Base-by-base conservation (phyloP, 1,284 basidiomycete species). In the Sanghuangporus weigelae region DNA sequence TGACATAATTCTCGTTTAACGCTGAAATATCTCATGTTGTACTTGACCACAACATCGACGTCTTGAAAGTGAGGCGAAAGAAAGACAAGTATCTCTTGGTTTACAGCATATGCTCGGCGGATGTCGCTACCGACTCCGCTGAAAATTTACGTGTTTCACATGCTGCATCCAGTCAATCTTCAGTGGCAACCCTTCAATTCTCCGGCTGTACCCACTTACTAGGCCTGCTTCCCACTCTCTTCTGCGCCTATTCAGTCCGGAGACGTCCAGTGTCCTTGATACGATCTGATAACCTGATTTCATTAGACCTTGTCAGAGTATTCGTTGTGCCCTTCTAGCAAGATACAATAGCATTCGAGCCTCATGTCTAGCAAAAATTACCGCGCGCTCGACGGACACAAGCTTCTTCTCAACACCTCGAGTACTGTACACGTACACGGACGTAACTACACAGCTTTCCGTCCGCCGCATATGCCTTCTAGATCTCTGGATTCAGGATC, bases 131-230 rank as follows among this genome's bases (percentile, higher is more conserved):
- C 42, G 38, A 8, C 40, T 26, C n/a, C 38, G 21, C 31, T 21
- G 35, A 57, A 57, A 57, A 21, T 42, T 57, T 57, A 40, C 55
- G 55, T 46, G 55, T 57, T 57, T 57, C 55, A 31, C 36, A 26
- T 39, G 55, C n/a, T 19, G 55, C 19, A 19, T 7, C 36, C 16
- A 39, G 55, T 57, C 55, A 57, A 42, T 57, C 39, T 57, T 57
- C 55, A 57, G 39, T 57, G 42, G 42, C 42, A 46, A 10, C 42
- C 42, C 55, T 57, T 46, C 42, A 57, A 57, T 42, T 19, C 39
- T 44, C 55, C 38, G 55, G 21, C n/a, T 46, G 16, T 31, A 38
- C 31, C 53, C 53, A 54, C 44, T 46, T n/a, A 23, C 11, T 46
- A 57, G 19, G 10, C 42, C 26, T 46, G 42, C 42, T 57, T 57